Evolutionary conservation across 768 basidiomycete species (phyloP), one percentile per base, ranked within the genome.

Genomic region (Steccherinum ochraceum): DNA sequence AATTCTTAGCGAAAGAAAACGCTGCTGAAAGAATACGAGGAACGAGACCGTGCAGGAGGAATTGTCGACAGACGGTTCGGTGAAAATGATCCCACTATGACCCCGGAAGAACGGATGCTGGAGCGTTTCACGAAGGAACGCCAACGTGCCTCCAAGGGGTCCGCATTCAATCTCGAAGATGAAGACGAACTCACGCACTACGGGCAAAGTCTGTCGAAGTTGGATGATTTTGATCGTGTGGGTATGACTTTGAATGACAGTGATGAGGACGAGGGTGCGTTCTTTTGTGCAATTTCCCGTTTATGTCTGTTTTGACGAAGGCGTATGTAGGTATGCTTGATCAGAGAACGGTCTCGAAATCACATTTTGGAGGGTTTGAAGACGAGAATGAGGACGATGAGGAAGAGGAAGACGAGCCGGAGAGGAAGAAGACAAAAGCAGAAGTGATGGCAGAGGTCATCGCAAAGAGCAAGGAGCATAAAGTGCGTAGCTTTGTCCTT

Each of bases 361-460:
- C 72, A 5, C 92, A 95, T 63, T 95, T 96, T 66, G 89, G 90
- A 53, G 93, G 93, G 0, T 96, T 94, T 60, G 80, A 72, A 16
- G 87, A 87, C 12, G 84, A 83, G 0, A 79, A 80, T 5, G 77
- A 78, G 5, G 74, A 75, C 2, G 76, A 76, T 1, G 77, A 78
- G 21, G 72, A 70, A 2, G 74, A 74, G 16, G 78, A 76, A 47
- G 80, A 45, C 21, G 40, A 93, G 89, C 86, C 86, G 5, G 79
- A 80, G 43, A 74, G 84, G 52, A 96, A 95, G 69, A 95, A 90
- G 69, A 81, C 85, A 3, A 96, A 95, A 68, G 86, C 89, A 1
- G 94, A 99, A 62, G 90, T 97, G 54, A 98, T 99, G 96, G 81
- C 89, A 0, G 96, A 99, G 65, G 89, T 99, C 26, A 91, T 99